A percentile compares a stretch with the other conserved stretches of the same genome.
Evolutionary conservation across 2,329 filamentous ascomycete genomes (phyloP).

Genomic region (Pleoardoris graminearum): DNA sequence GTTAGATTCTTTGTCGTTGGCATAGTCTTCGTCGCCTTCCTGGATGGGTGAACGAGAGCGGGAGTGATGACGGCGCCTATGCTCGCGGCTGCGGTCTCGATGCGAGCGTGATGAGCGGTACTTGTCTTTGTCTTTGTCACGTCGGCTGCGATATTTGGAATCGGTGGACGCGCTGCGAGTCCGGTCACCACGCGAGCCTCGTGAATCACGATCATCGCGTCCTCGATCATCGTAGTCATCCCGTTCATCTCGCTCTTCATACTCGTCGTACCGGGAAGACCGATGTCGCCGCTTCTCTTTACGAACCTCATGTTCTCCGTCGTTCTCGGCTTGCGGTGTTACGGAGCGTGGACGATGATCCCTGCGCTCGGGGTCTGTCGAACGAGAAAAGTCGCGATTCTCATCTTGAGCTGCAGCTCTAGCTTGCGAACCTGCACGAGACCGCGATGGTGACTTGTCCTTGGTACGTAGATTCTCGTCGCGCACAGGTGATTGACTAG

Average conservation of each 20-base stretch:
- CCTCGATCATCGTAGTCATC: constrained; percentile 41
- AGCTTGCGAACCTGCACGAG: constrained; percentile 46
- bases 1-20: constrained; percentile 30
- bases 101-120: constrained; percentile 52
- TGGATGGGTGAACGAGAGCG: constrained; percentile 40
- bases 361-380: constrained; percentile 49
- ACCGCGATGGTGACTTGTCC: constrained; percentile 48
- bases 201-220: constrained; percentile 55
- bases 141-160: constrained; percentile 61
- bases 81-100: constrained; percentile 52
- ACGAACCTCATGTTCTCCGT: constrained; percentile 39
- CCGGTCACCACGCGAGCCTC: constrained; percentile 51
- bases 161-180: constrained; percentile 69
- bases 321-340: constrained; percentile 43
- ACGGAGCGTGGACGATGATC: constrained; percentile 57
- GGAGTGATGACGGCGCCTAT: constrained; percentile 49
- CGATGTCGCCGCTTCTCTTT: constrained; percentile 53
- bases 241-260: constrained; percentile 38
- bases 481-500: constrained; percentile 38
- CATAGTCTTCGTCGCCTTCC: constrained; percentile 39
- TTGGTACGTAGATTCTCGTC: constrained; percentile 40
- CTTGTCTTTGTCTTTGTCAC: constrained; percentile 49
- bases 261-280: constrained; percentile 49
- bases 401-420: constrained; percentile 23
- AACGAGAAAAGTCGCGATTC: constrained; percentile 27